Conservation (phyloP, 495 filamentous ascomycete genomes). For the Neurospora pannonica region DNA sequence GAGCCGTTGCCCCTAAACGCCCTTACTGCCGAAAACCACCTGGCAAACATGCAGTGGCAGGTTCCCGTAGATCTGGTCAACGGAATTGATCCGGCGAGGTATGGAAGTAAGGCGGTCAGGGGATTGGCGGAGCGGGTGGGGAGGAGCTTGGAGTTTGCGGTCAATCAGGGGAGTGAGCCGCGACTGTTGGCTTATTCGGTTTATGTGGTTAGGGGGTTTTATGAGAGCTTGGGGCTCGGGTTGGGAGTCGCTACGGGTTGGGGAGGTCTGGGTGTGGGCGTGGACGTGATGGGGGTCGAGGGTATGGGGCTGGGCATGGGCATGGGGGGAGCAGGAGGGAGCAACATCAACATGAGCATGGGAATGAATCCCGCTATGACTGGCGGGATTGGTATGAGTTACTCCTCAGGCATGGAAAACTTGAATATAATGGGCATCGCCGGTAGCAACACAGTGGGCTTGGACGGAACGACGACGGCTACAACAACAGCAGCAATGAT, state of each 20-base stretch:
- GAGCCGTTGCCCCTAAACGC: constrained; percentile 16
- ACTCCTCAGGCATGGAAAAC: neutral
- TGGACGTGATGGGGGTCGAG: neutral
- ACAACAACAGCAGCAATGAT: neutral
- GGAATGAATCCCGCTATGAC: neutral
- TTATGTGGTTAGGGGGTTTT: constrained; percentile 25
- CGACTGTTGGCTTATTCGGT: constrained; percentile 30
- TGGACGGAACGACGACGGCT: neutral
- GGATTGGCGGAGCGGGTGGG: constrained; percentile 28
- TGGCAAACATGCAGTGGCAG: neutral
- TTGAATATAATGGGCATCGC: neutral
- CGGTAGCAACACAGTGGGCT: too few species aligned
- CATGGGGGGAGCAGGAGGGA: too few species aligned
- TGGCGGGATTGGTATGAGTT: neutral
- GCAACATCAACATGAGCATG: neutral
- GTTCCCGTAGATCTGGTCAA: neutral
- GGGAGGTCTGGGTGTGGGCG: neutral
- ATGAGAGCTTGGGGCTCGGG: constrained; percentile 2
- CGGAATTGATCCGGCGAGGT: constrained; percentile 14
- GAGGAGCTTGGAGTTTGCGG: constrained; percentile 29
- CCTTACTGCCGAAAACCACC: neutral
- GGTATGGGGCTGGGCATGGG: neutral
- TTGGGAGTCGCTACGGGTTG: neutral
- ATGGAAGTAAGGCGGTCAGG: constrained; percentile 14
- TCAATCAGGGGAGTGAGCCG: constrained; percentile 31